Conservation (phyloP, 768 basidiomycete genomes). For the Lyophyllum semitale region DNA sequence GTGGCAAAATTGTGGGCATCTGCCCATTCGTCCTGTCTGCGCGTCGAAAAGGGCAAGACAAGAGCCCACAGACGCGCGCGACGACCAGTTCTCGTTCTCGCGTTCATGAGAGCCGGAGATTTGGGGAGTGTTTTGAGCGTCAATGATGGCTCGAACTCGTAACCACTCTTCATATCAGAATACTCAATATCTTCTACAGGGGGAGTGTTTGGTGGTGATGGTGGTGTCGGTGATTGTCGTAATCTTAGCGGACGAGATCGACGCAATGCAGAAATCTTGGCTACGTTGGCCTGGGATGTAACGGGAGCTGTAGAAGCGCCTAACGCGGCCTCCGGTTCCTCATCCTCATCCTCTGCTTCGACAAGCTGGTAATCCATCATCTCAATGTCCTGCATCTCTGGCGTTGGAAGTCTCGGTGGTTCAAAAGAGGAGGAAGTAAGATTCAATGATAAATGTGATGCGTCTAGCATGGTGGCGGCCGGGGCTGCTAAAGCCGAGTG, state of each 20-base stretch:
- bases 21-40: not conserved
- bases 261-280: constrained; percentile 50
- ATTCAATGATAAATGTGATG: constrained; percentile 20
- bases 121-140: no score
- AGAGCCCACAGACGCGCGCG: no score
- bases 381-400: constrained; percentile 50
- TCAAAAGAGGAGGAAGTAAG: constrained; percentile 18
- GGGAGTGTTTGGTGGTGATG: constrained; percentile 36
- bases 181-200: no score
- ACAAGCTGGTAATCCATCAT: constrained; percentile 45
- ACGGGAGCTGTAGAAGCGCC: constrained; percentile 3
- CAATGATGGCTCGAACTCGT: no score
- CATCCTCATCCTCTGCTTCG: constrained; percentile 18
- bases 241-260: constrained; percentile 32
- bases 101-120: not conserved
- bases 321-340: constrained; percentile 7
- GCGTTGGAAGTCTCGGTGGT: constrained; percentile 44
- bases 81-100: not conserved
- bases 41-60: no score
- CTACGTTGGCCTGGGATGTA: constrained; percentile 30
- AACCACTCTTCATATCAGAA: no score
- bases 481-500: constrained; percentile 12
- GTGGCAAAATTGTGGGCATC: no score
- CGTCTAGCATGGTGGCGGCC: constrained; percentile 17
- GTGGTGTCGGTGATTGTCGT: constrained; percentile 27